Evolutionary conservation across 2,329 filamentous ascomycete genomes (phyloP), one percentile per base, ranked within the genome.

Genomic region (Exophiala bonariae): DNA sequence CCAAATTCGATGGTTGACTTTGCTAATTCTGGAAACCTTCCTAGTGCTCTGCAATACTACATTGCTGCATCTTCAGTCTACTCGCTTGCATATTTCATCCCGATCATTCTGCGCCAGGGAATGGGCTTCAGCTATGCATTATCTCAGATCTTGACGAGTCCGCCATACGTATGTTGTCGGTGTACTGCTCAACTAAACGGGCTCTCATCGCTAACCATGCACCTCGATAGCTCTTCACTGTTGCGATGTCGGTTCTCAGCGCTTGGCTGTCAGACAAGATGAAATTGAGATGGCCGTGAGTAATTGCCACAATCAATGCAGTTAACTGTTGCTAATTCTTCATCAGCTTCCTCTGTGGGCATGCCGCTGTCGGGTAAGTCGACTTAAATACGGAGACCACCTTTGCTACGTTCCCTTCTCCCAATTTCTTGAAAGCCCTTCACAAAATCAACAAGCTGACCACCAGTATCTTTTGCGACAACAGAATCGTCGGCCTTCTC

Each of bases 1-100:
- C n/a, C n/a, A n/a, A n/a, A n/a, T n/a, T n/a, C n/a, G n/a, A n/a
- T n/a, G n/a, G n/a, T n/a, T n/a, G n/a, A n/a, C n/a, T n/a, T n/a
- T 26, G 23, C 23, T 26, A 26, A 26, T n/a, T n/a, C 23, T 26
- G 23, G 23, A 26, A 26, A 26, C 11, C 23, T 26, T 26, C 11
- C 18, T 37, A 40, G 26, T 22, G 19, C 18, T 30, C 7, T 48
- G 7, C 42, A 41, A 44, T 46, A 41, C 42, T 46, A 41, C 30
- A 19, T 46, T 20, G 8, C 18, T 14, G 42, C 35, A 16, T 37
- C 31, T 9, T 37, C 36, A 14, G 43, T 47, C 4, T 47, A 28
- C 63, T 81, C 87, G 0, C 77, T 93, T 6, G 85, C 86, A 3
- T 92, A 87, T 65, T 91, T 91, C 62, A 69, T 91, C 4, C 87